phyloP scores from a whole-genome alignment of 305 asterid genomes.

The Fraxinus sp. region DNA sequence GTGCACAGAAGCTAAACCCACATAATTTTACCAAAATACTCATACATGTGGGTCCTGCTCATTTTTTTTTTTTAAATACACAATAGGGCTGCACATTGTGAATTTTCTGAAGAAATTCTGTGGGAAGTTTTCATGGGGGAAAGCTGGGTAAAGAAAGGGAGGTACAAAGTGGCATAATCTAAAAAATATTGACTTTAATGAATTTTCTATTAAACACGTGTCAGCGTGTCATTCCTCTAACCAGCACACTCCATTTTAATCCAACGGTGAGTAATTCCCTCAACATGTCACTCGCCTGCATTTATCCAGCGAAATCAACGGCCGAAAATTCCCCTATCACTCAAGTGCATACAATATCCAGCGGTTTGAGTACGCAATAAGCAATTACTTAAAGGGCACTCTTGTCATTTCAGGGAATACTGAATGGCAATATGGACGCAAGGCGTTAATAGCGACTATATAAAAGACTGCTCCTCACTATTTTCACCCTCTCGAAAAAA shows the following conservation, averaged over 20 bases:
- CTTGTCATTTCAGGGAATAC: constrained; percentile 14
- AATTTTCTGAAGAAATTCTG: too few species aligned
- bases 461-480: constrained; percentile 32
- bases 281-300: background rate
- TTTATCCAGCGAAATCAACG: constrained; percentile 8
- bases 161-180: too few species aligned
- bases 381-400: constrained; percentile 20
- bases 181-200: too few species aligned
- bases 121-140: too few species aligned
- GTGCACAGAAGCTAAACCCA: too few species aligned
- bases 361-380: constrained; percentile 15
- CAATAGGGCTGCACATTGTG: too few species aligned
- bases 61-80: too few species aligned
- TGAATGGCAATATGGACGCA: constrained; percentile 24
- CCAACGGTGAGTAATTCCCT: background rate
- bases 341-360: constrained; percentile 19
- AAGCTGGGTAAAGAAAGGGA: too few species aligned
- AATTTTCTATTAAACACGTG: background rate
- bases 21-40: too few species aligned
- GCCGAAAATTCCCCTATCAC: background rate
- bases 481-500: constrained; percentile 24
- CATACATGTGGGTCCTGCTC: too few species aligned
- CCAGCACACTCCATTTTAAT: background rate
- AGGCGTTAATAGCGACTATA: constrained; percentile 20
- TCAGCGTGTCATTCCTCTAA: background rate